Percentiles rank a stretch among this genome's conserved stretches.
Conservation (phyloP, 1,284 basidiomycete genomes). For the Trametes pubescens region DNA sequence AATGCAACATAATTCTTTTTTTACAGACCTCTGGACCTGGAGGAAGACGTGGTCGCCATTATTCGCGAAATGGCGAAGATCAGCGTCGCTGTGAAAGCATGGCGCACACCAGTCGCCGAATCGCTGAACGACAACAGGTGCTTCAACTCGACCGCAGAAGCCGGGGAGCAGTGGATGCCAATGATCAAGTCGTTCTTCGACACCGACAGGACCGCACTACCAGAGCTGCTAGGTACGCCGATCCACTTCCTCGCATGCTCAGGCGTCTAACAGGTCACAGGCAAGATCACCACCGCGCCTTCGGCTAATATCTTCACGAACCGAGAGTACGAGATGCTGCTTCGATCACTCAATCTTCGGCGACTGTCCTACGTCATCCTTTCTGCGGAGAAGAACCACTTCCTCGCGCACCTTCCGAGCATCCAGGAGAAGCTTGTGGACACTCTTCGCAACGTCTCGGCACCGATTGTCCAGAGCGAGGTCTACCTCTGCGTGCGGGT, state of each 20-base stretch:
- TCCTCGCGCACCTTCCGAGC: slow-evolving; percentile 87
- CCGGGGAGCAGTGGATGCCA: slow-evolving; percentile 75
- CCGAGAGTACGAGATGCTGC: slow-evolving; percentile 91
- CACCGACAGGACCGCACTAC: slow-evolving; percentile 86
- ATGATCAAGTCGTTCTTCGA: slow-evolving; percentile 86
- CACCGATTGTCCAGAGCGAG: slow-evolving; percentile 91
- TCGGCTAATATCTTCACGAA: slow-evolving; percentile 98
- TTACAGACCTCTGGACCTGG: slow-evolving; percentile 75
- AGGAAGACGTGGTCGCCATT: slow-evolving; percentile 71
- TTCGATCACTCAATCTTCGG: slow-evolving; percentile 89
- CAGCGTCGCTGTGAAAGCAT: slow-evolving; percentile 83
- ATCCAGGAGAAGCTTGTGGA: slow-evolving; percentile 99
- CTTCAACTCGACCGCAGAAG: slow-evolving; percentile 75
- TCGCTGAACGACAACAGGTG: slow-evolving; percentile 87
- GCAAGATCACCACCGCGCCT: slow-evolving; percentile 84
- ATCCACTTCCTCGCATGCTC: slow-evolving; percentile 15
- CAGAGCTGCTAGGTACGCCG: slow-evolving; percentile 80
- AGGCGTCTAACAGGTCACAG: slow-evolving; percentile 47
- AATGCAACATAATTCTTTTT: neutral
- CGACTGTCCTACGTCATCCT: slow-evolving; percentile 89
- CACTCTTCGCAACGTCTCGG: slow-evolving; percentile 81
- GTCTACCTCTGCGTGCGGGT: slow-evolving; percentile 95
- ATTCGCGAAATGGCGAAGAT: slow-evolving; percentile 83
- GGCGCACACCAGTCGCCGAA: slow-evolving; percentile 85
- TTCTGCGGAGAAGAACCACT: slow-evolving; percentile 89